These are phyloP conservation scores for Zygotorulaspora florentina DNA, from an alignment of 805 yeast genomes.

Conservation along the genomic window DNA sequence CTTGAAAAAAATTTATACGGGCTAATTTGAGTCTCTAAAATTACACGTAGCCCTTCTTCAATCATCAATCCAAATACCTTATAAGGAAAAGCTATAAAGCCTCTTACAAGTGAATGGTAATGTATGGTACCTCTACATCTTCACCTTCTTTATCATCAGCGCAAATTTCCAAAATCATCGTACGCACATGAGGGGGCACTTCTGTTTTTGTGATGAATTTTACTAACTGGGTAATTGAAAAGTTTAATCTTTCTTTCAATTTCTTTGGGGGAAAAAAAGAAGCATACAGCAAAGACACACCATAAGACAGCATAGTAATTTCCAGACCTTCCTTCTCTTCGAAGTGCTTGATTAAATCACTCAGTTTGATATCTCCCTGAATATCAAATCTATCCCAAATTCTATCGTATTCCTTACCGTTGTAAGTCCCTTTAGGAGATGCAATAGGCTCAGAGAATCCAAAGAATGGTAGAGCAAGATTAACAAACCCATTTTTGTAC, in stretches of 20 bases:
- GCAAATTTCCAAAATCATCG: conserved; percentile 83
- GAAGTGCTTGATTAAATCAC: conserved; percentile 69
- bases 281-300: conserved; percentile 85
- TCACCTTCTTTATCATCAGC: conserved; percentile 91
- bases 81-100: too few species aligned
- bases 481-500: conserved; percentile 88
- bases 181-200: conserved; percentile 65
- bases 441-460: conserved; percentile 96
- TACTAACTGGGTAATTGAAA: conserved; percentile 70
- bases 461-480: conserved; percentile 90
- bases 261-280: conserved; percentile 92
- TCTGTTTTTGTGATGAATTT: conserved; percentile 84
- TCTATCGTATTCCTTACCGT: conserved; percentile 71
- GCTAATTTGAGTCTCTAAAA: background rate
- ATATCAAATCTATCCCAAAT: conserved; percentile 95
- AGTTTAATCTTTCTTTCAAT: conserved; percentile 64
- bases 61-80: background rate
- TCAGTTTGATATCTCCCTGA: conserved; percentile 69
- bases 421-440: conserved; percentile 78
- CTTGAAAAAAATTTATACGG: too few species aligned
- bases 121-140: conserved; percentile 91
- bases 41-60: background rate
- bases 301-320: conserved; percentile 87
- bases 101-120: conserved; percentile 53
- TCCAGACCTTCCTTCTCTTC: conserved; percentile 78